Evolutionary conservation across 1,284 basidiomycete species (phyloP).

Genomic region (Irpex rosettiformis): DNA sequence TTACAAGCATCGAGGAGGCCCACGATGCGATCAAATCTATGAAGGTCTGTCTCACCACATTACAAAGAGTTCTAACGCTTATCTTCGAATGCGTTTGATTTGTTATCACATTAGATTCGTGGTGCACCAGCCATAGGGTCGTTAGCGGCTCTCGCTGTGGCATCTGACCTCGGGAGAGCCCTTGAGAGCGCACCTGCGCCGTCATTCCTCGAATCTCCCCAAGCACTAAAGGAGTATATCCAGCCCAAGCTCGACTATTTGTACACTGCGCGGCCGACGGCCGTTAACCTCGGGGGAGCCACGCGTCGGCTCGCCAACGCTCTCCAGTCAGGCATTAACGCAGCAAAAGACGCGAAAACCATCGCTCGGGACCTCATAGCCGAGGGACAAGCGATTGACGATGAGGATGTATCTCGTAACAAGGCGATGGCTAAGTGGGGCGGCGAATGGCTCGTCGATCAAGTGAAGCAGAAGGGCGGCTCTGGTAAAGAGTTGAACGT

Average conservation of each 20-base stretch:
- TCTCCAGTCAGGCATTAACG: constrained; percentile 38
- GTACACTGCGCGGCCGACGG: constrained; percentile 86
- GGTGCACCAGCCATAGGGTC: constrained; percentile 95
- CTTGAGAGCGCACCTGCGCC: constrained; percentile 42
- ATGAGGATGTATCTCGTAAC: constrained; percentile 84
- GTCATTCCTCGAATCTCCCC: constrained; percentile 46
- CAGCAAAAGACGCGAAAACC: constrained; percentile 39
- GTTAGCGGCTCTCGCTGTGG: constrained; percentile 78
- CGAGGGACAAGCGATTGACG: constrained; percentile 65
- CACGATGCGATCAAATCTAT: constrained; percentile 91
- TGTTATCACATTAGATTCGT: constrained; percentile 54
- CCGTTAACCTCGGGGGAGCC: constrained; percentile 87
- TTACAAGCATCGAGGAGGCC: constrained; percentile 74
- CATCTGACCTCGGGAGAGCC: constrained; percentile 53
- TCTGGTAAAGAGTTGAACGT: constrained; percentile 62
- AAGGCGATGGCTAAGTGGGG: constrained; percentile 79
- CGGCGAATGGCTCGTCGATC: constrained; percentile 77
- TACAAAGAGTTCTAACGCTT: too few relatives aligned
- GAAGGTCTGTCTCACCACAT: constrained; percentile 51
- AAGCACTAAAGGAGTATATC: constrained; percentile 49
- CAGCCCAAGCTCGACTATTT: constrained; percentile 66
- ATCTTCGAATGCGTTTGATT: too few relatives aligned
- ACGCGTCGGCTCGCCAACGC: constrained; percentile 63
- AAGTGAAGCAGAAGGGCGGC: constrained; percentile 45
- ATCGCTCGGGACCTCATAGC: constrained; percentile 59